Evolutionary conservation across 176 grass and related monocot genomes (phyloP), one percentile per base, ranked within the genome.

Genomic region (Urochloa ruziziensis): DNA sequence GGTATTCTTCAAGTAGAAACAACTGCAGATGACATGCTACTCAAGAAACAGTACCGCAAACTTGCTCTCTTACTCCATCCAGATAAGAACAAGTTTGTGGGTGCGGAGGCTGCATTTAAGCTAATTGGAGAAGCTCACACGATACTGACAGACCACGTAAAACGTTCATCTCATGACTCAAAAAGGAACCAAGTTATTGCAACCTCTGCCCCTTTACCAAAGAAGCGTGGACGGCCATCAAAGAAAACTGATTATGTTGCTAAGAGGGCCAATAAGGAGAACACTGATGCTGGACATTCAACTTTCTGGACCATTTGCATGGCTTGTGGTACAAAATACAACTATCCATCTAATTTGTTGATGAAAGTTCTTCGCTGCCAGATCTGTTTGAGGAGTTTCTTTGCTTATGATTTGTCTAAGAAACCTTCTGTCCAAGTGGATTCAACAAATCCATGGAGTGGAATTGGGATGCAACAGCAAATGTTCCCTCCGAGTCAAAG

Each of bases 61-160:
- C 88, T 96, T 75, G 94, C 90, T 67, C 88, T 95, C 52, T 88
- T 92, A 79, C 85, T 95, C 34, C 93, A 95, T 86, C 93, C 90
- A 33, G 93, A 95, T 80, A 95, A 95, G 80, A 95, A 95, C 61
- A 90, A 96, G 78, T 96, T 93, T 86, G 3, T 86, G 4, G 91
- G 88, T 76, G 88, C 91, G 73, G 94, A 96, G 84, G 90, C 91
- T 37, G 94, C 94, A 40, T 96, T 96, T 78, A 96, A 96, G 75
- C 82, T 93, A 85, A 86, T 97, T 47, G 89, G 91, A 43, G 94
- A 91, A 89, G 91, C 94, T 34, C 78, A 97, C 47, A 84, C 69
- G 75, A 77, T 82, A 52, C 58, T 96, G 68, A 86, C 83, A 29
- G 88, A 96, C 17, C 67, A 71, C 66, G 83, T 65, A 39, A 93